Evolutionary conservation across 2,329 filamentous ascomycete species (phyloP), one percentile per base, ranked within the genome.

Genomic region (Didymella lethalis): DNA sequence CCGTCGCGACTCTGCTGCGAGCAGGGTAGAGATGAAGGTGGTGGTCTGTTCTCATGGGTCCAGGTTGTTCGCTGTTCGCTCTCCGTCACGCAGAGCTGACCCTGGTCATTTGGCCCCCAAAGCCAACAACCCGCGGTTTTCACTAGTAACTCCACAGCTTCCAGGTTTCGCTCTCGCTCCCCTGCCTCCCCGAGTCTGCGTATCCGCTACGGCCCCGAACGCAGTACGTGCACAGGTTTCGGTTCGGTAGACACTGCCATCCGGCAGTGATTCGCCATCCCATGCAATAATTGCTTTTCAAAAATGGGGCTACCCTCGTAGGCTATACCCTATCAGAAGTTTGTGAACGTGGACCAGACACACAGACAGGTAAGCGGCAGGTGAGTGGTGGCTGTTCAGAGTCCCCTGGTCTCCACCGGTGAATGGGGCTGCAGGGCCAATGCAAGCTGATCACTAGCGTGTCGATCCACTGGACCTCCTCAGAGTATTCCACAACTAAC

Each of bases 331-430:
- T 62, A 67, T 70, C 62, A 63, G 68, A 64, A 55, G 54, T 44
- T 52, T 57, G 58, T 62, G 31, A 48, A 58, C 66, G 60, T 66
- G 62, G 64, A 61, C 64, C 64, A 62, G 54, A 67, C 64, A 65
- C 69, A 67, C 64, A 71, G 63, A 64, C 67, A 61, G 34, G 48
- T 47, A 47, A 51, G 40, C 40, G 47, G 46, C 32, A 55, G 52
- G 28, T 55, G 59, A 64, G 63, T 70, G 66, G 69, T 74, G 72
- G 73, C 69, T 72, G 62, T 59, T 65, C 66, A 64, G 61, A 65
- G 68, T 64, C 61, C 48, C 57, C 44, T 56, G 44, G 40, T 54
- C 46, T 49, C 63, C 66, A 75, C 74, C 74, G 73, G 74, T 76
- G 61, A 75, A 70, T 54, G 60, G 48, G 54, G 16, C 32, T 59